These are phyloP conservation scores for Dinochytrium kinnereticum DNA, from an alignment of 371 early-diverging fungal species.

Conservation along the genomic window DNA sequence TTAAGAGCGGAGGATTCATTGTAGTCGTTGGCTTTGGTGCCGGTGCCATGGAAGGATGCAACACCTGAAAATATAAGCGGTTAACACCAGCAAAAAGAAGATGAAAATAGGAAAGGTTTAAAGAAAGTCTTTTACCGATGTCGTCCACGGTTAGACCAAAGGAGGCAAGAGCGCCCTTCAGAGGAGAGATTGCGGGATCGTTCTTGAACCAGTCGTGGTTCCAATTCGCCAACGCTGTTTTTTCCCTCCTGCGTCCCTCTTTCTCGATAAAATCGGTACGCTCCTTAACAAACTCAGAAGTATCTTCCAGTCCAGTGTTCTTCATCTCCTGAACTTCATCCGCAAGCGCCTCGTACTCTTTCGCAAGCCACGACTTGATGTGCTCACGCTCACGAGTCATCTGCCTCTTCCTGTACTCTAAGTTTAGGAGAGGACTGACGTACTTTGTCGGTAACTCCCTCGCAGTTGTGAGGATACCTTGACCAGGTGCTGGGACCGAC, in stretches of 20 bases:
- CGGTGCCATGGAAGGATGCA: conserved; percentile 98
- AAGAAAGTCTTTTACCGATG: conserved; percentile 55
- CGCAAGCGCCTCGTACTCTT: conserved; percentile 74
- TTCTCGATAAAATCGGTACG: conserved; percentile 83
- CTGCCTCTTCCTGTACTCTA: conserved; percentile 91
- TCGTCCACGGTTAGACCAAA: conserved; percentile 93
- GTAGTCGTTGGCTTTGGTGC: conserved; percentile 95
- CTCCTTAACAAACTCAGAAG: conserved; percentile 74
- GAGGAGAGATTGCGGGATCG: conserved; percentile 84
- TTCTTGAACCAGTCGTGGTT: conserved; percentile 87
- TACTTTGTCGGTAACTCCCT: conserved; percentile 73
- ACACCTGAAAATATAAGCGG: conserved; percentile 59
- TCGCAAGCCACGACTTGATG: conserved; percentile 86
- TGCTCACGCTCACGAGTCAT: conserved; percentile 78
- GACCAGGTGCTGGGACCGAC: conserved; percentile 94
- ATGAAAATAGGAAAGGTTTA: neutral
- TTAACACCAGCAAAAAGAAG: neutral
- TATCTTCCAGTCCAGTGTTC: conserved; percentile 63
- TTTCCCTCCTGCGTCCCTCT: conserved; percentile 81
- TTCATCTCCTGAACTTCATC: conserved; percentile 79
- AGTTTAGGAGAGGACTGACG: conserved; percentile 80
- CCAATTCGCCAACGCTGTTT: conserved; percentile 82
- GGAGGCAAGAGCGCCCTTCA: conserved; percentile 90
- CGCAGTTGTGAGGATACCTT: conserved; percentile 94
- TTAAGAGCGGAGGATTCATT: conserved; percentile 93